Percentiles rank a stretch among this genome's conserved stretches.
Conservation (phyloP, 2,329 filamentous ascomycete genomes). For the Cadophora luteo-olivacea region DNA sequence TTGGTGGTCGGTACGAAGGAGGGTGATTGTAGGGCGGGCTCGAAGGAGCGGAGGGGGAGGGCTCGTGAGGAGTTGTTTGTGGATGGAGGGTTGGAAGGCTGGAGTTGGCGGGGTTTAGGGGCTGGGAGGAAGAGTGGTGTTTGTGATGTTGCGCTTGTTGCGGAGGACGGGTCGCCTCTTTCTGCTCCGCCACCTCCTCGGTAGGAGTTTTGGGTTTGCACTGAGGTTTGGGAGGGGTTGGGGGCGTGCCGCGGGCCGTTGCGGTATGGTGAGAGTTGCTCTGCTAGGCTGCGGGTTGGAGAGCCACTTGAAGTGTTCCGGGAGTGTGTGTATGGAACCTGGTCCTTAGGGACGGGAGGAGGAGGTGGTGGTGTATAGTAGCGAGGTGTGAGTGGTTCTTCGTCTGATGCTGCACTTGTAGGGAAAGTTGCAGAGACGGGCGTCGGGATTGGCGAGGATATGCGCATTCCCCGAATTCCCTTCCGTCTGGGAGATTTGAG, state of each 20-base stretch:
- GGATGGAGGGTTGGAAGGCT: conserved; percentile 27
- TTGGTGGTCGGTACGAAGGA: conserved; percentile 57
- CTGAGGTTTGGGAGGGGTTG: conserved; percentile 35
- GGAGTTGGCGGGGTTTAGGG: conserved; percentile 21
- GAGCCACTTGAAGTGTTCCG: conserved; percentile 33
- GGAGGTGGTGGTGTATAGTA: conserved; percentile 64
- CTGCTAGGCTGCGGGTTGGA: conserved; percentile 39
- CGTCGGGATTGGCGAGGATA: conserved; percentile 71
- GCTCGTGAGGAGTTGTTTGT: conserved; percentile 46
- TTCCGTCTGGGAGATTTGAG: conserved; percentile 61
- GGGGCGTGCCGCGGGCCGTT: conserved; percentile 26
- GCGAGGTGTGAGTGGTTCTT: conserved; percentile 63
- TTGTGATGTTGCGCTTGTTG: conserved; percentile 34
- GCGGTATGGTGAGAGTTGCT: conserved; percentile 35
- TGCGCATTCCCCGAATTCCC: conserved; percentile 56
- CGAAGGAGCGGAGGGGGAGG: conserved; percentile 67
- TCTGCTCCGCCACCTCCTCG: background rate
- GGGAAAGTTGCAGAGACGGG: conserved; percentile 67
- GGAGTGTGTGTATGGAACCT: conserved; percentile 46
- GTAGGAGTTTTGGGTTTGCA: conserved; percentile 22
- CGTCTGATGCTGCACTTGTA: conserved; percentile 58
- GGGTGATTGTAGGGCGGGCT: conserved; percentile 61
- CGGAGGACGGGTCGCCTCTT: conserved; percentile 33
- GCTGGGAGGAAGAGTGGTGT: conserved; percentile 32
- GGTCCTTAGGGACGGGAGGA: conserved; percentile 60